phyloP scores from a whole-genome alignment of 2,329 filamentous ascomycete genomes.

The Monosporascus sp. region DNA sequence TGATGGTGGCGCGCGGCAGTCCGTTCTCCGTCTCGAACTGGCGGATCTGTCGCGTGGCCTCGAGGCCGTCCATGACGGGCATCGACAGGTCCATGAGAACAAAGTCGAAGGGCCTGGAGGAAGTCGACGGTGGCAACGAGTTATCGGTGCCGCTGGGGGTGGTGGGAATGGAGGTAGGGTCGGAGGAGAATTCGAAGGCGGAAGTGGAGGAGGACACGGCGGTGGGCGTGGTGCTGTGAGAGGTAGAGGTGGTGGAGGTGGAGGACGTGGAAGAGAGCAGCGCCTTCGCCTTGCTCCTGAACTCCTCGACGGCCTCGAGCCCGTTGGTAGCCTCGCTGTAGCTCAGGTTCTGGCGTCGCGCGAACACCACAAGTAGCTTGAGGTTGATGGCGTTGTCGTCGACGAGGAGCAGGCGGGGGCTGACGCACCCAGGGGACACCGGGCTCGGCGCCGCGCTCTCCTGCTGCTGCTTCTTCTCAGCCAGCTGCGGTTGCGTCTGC shows the following conservation, averaged over 20 bases:
- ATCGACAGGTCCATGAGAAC: constrained; percentile 48
- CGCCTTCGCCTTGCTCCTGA: constrained; percentile 23
- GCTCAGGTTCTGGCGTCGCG: constrained; percentile 35
- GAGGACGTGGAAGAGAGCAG: constrained; percentile 5
- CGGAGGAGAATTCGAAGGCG: too few relatives aligned
- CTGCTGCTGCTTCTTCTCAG: too few relatives aligned
- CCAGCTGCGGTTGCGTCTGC: neutral
- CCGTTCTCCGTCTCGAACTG: constrained; percentile 38
- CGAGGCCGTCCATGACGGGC: constrained; percentile 49
- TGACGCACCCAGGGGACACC: neutral
- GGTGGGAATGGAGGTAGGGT: too few relatives aligned
- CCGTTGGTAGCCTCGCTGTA: constrained; percentile 41
- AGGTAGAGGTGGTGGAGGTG: neutral
- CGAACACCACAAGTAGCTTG: constrained; percentile 36
- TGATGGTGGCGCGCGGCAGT: constrained; percentile 37
- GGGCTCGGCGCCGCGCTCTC: neutral
- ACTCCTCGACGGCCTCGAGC: constrained; percentile 40
- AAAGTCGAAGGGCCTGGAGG: constrained; percentile 24
- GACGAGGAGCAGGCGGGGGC: constrained; percentile 29
- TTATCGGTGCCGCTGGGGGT: neutral
- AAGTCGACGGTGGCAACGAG: too few relatives aligned
- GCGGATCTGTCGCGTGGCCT: constrained; percentile 43
- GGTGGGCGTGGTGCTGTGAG: neutral
- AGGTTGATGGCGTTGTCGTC: constrained; percentile 40
- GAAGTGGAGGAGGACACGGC: too few relatives aligned